Evolutionary conservation across 768 basidiomycete genomes (phyloP).

Genomic region (Pulveroboletus sp.): DNA sequence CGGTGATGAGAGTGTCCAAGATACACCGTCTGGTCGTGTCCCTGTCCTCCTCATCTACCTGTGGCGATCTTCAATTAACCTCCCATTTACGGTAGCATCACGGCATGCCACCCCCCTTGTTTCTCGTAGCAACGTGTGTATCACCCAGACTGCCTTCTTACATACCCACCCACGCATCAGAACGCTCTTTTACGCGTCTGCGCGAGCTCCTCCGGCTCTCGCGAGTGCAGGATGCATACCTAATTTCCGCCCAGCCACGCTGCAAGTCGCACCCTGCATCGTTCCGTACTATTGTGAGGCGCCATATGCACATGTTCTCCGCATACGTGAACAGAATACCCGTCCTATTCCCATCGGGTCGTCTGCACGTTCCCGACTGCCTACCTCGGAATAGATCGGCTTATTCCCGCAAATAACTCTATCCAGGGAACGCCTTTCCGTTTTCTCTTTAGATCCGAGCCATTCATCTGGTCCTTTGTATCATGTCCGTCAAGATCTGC

Average conservation of each 20-base stretch:
- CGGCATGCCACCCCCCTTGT: not conserved
- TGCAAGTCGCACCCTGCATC: constrained; percentile 10
- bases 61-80: constrained; percentile 19
- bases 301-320: constrained; percentile 18
- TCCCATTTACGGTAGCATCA: constrained; percentile 12
- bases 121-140: constrained; percentile 3
- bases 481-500: constrained; percentile 13
- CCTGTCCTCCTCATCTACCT: constrained; percentile 8
- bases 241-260: constrained; percentile 22
- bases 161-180: no score
- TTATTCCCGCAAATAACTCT: constrained; percentile 11
- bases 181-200: no score
- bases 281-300: constrained; percentile 7
- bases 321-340: constrained; percentile 9
- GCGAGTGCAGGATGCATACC: not conserved
- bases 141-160: no score
- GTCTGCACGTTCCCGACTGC: constrained; percentile 9
- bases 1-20: no score
- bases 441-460: constrained; percentile 13
- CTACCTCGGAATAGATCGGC: constrained; percentile 4
- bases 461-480: not conserved
- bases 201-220: no score
- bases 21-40: no score
- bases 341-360: constrained; percentile 12
- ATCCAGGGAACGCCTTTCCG: constrained; percentile 8